Evolutionary conservation across 768 basidiomycete species (phyloP), one percentile per base, ranked within the genome.

Genomic region (Lentinula edodes): DNA sequence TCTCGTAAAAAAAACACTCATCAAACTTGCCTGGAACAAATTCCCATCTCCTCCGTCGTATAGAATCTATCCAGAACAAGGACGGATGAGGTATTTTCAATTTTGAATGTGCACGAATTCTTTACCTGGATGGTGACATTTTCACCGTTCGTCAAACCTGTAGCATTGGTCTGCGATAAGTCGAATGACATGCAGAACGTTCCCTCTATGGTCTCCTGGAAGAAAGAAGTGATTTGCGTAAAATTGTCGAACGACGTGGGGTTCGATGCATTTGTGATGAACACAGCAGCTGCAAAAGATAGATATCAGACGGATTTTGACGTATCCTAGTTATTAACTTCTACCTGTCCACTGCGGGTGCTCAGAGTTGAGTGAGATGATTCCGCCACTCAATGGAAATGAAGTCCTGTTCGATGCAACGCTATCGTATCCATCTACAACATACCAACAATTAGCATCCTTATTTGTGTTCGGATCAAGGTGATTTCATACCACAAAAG

Each of bases 61-160:
- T 34, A 83, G 65, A 23, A 91, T 67, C 76, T 80, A 53, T 16
- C 23, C 38, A 10, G 58, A 46, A 45, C 57, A 36, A 45, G 36
- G 60, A 38, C n/a, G 48, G 48, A n/a, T 46, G 45, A 23, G 34
- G 1, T 42, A n/a, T 6, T 18, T 20, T n/a, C 41, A 39, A 41
- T 13, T 36, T 53, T 5, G 28, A 23, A 6, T 20, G 15, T 2
- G 12, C 5, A 41, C 4, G 5, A 42, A 8, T n/a, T 39, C 10
- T 1, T n/a, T 32, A 76, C 75, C 72, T 90, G 86, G 52, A 94
- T 75, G 0, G 93, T 93, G 42, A 90, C 86, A 64, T 91, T 87
- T 18, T 83, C 78, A 8, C 91, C 90, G 62, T 87, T 78, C 58
- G 32, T 34, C 16, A 59, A 23, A 38, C 74, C 70, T 34, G 90